Evolutionary conservation across 768 basidiomycete species (phyloP), one percentile per base, ranked within the genome.

Genomic region (Termitomyces sp.): DNA sequence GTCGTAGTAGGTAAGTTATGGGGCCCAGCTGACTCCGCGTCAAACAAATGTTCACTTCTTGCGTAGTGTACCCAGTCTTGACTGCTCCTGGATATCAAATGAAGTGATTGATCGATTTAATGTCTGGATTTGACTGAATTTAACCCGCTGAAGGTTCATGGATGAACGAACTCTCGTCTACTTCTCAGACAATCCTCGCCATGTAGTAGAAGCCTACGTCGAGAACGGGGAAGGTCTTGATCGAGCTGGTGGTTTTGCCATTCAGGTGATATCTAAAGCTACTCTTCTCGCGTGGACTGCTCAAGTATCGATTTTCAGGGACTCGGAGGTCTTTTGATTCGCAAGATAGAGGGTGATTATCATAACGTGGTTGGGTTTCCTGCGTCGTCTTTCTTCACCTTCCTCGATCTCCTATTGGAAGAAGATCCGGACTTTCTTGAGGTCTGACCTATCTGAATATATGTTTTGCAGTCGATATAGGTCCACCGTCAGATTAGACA

Each of bases 291-390:
- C 53, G 9, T 36, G 3, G 49, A 13, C 35, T 38, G 29, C 27
- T 39, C 5, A 31, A 40, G 1, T 7, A 31, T 11, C n/a, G 18
- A 31, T 23, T 31, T 16, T 53, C 52, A 92, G 89, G 92, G 93
- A 1, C 73, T 88, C 2, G 96, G 96, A 0, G 88, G 88, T 3
- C 54, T 93, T 42, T 75, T 98, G 38, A 72, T 98, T 50, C 80
- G 90, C 48, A 90, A 91, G 63, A 81, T 97, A 22, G 90, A 96
- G 47, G 94, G 94, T 0, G 91, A 94, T 61, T 96, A 86, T 64
- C 78, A 89, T 60, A 98, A 97, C 61, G 87, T 91, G 2, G 93
- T 94, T 13, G 95, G 94, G 4, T 98, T 97, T 68, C 95, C 95
- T 2, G 90, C 85, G 0, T 81, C 92, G 5, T 88, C 89, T 7